A percentile compares a stretch with the other conserved stretches of the same genome.
Evolutionary conservation across 768 basidiomycete genomes (phyloP).

Genomic region (Melanogaster broomeanus): DNA sequence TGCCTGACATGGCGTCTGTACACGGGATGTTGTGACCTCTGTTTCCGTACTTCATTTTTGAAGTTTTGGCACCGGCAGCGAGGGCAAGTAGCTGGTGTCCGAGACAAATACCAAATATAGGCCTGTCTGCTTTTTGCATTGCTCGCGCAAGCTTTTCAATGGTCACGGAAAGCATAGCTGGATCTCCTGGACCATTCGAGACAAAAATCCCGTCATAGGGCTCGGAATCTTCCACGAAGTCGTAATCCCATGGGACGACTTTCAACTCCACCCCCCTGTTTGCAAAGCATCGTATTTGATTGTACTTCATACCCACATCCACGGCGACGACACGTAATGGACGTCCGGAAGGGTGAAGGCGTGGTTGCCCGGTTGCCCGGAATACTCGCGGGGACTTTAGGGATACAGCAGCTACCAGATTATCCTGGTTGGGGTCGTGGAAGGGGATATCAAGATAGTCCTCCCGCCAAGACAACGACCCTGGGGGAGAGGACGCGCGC

Average conservation of each 20-base stretch:
- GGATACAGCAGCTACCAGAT: slow-evolving; percentile 91
- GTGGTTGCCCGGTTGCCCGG: slow-evolving; percentile 55
- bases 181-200: slow-evolving; percentile 98
- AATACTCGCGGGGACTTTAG: slow-evolving; percentile 66
- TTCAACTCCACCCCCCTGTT: slow-evolving; percentile 93
- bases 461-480: slow-evolving; percentile 70
- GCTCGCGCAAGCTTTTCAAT: slow-evolving; percentile 65
- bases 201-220: slow-evolving; percentile 94
- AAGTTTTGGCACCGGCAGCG: slow-evolving; percentile 90
- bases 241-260: slow-evolving; percentile 97
- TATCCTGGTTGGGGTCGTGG: slow-evolving; percentile 83
- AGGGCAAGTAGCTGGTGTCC: slow-evolving; percentile 97
- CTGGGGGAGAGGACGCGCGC: slow-evolving; percentile 55
- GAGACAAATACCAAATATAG: slow-evolving; percentile 98
- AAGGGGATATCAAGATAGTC: slow-evolving; percentile 84
- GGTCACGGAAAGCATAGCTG: slow-evolving; percentile 77
- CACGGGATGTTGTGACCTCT: slow-evolving; percentile 99
- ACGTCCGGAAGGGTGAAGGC: slow-evolving; percentile 77
- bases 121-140: slow-evolving; percentile 72
- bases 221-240: slow-evolving; percentile 77
- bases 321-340: slow-evolving; percentile 83
- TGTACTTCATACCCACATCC: slow-evolving; percentile 99
- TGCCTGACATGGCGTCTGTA: slow-evolving; percentile 87
- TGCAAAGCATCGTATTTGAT: slow-evolving; percentile 96
- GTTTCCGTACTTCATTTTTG: slow-evolving; percentile 99